Base-by-base conservation (phyloP, 2,329 filamentous ascomycete species). In the Fusarium sp. region DNA sequence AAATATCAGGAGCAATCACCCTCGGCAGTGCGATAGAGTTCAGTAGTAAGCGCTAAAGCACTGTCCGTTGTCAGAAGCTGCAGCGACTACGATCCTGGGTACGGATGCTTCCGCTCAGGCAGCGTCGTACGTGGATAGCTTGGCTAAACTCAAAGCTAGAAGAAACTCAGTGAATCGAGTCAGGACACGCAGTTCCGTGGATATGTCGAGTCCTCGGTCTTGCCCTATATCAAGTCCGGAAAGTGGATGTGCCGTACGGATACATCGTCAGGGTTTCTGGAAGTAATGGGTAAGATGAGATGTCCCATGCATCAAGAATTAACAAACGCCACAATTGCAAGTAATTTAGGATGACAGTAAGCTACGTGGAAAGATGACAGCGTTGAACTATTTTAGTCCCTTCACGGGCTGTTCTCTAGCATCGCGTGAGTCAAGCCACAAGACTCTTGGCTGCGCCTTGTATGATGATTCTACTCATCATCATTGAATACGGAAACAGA, bases 21-120 rank as follows among this genome's bases (percentile, higher is more conserved):
- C 27, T 50, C 60, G 66, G 57, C 62, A 66, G 55, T 57, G 42
- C 23, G 41, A 66, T 67, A 71, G 55, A 56, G 67, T 71, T 69
- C 67, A 63, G 43, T 53, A 42, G 30, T 53, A 49, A 46, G 48
- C 67, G 57, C 67, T 50, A 69, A 49, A 46, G 42, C 23, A 20
- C 28, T 41, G 27, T 47, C 41, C 42, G 63, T 59, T 63, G 53
- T 59, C 45, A 68, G 46, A 61, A 47, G 28, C 40, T 28, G 32
- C 18, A 37, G 48, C n/a, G n/a, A 32, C 30, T 23, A 28, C 55
- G 63, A 64, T 68, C 63, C 48, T 25, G 49, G 49, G 49, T 41
- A 59, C 67, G 63, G 67, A 53, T 64, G 67, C 67, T 71, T 71
- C 67, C 67, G 60, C 28, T 16, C 13, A 51, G 13, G 49, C 49